phyloP scores from a whole-genome alignment of 1,284 basidiomycete genomes.

The Somion occarium region DNA sequence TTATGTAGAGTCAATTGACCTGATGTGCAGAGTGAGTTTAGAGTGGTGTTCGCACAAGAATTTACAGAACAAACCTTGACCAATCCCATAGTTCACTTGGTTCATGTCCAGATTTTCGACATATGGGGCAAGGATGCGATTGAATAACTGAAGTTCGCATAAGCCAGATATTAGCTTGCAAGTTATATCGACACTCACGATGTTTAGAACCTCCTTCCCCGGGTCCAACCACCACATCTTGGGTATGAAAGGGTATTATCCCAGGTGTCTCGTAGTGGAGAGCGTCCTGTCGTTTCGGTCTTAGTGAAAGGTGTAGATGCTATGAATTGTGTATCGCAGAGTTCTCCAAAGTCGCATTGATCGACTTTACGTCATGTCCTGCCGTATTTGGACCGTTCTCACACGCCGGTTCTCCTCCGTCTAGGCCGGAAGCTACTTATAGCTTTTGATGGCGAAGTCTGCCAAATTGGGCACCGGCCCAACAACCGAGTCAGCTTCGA shows the following conservation, averaged over 20 bases:
- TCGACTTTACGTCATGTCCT: not conserved
- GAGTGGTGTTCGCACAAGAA: not conserved
- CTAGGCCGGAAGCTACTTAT: not conserved
- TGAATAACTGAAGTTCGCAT: conserved; percentile 63
- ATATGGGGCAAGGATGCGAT: conserved; percentile 91
- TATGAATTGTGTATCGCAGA: no score
- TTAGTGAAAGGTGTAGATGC: no score
- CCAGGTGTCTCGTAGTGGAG: not conserved
- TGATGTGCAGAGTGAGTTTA: conserved; percentile 25
- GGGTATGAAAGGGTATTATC: conserved; percentile 7
- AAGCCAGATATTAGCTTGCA: conserved; percentile 3
- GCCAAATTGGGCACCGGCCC: not conserved
- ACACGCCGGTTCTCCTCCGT: not conserved
- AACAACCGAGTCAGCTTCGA: no score
- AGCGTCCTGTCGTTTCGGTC: not conserved
- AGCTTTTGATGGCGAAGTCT: not conserved
- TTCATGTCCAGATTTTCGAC: conserved; percentile 95
- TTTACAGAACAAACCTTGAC: conserved; percentile 71
- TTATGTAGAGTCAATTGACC: conserved; percentile 83
- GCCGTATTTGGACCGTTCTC: not conserved
- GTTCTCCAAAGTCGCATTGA: no score
- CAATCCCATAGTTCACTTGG: conserved; percentile 94
- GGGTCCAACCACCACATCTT: conserved; percentile 79
- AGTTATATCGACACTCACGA: conserved; percentile 38
- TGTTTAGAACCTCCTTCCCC: conserved; percentile 73